Evolutionary conservation across 371 early-diverging fungal species (phyloP).

Genomic region (Funneliformis caledonium): DNA sequence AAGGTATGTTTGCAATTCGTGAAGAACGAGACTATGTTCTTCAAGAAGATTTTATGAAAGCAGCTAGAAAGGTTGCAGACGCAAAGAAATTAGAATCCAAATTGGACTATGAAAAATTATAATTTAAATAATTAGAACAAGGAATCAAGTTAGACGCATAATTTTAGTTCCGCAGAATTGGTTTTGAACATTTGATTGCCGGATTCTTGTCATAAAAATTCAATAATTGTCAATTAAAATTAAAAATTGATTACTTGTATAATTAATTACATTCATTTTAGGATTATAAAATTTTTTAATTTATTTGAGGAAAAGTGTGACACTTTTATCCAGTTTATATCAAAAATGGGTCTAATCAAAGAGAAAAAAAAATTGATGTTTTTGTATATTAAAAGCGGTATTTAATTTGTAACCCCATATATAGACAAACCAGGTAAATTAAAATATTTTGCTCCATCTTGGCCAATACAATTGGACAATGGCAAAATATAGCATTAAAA

Average conservation of each 20-base stretch:
- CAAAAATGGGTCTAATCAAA: background rate
- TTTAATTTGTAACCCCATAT: background rate
- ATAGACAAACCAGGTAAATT: background rate
- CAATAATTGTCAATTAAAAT: too few relatives aligned
- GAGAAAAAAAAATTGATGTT: background rate
- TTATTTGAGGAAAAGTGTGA: too few relatives aligned
- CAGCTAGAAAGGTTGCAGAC: slow-evolving; percentile 98
- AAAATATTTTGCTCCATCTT: background rate
- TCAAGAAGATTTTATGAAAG: slow-evolving; percentile 99
- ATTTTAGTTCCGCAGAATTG: too few relatives aligned
- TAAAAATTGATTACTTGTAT: too few relatives aligned
- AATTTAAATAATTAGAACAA: slow-evolving; percentile 36
- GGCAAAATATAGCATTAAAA: background rate
- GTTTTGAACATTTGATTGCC: too few relatives aligned
- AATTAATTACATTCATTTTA: too few relatives aligned
- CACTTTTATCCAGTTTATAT: background rate
- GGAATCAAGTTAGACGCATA: too few relatives aligned
- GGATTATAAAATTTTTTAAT: too few relatives aligned
- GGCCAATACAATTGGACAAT: background rate
- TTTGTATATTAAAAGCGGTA: background rate
- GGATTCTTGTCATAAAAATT: too few relatives aligned
- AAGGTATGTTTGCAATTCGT: slow-evolving; percentile 98
- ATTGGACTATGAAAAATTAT: slow-evolving; percentile 94
- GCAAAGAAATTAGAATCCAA: slow-evolving; percentile 99
- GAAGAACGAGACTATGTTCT: slow-evolving; percentile 98